These are phyloP conservation scores for Alisma plantagoaquatica DNA, from an alignment of 106 monocot species.

Conservation along the genomic window DNA sequence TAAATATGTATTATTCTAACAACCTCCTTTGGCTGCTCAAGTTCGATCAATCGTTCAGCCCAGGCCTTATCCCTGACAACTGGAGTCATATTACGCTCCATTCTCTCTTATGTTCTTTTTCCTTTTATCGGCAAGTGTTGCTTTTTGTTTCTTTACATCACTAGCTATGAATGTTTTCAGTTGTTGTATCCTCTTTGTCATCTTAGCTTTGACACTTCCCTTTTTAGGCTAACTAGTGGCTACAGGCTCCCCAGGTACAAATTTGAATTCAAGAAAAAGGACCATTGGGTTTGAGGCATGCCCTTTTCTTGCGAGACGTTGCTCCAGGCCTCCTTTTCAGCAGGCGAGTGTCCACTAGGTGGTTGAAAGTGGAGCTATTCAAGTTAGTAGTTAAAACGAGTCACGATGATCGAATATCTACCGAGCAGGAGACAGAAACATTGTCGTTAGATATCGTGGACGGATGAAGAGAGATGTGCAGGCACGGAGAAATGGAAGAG, in stretches of 20 bases:
- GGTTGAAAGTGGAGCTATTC: conserved; percentile 18
- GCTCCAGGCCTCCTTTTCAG: conserved; percentile 75
- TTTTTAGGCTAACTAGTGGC: conserved; percentile 69
- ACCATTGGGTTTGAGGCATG: conserved; percentile 67
- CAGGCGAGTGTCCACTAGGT: conserved; percentile 53
- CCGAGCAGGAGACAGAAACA: not conserved
- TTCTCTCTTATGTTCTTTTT: no score
- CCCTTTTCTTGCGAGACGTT: conserved; percentile 58
- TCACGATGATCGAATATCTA: not conserved
- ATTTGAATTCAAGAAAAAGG: conserved; percentile 86
- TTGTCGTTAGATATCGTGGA: not conserved
- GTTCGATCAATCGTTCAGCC: no score
- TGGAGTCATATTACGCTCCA: no score
- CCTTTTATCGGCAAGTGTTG: no score
- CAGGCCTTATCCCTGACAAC: no score
- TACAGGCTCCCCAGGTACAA: conserved; percentile 78
- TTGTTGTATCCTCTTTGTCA: conserved; percentile 68
- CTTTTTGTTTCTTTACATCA: no score
- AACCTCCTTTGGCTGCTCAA: no score
- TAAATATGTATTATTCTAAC: no score
- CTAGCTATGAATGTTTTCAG: conserved; percentile 70
- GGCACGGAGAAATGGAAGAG: not conserved
- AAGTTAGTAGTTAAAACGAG: not conserved
- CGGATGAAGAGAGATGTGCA: not conserved
- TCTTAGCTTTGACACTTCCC: conserved; percentile 52